Base-by-base conservation (phyloP, 441 rosid species). In the Theobroma grandiflorum region DNA sequence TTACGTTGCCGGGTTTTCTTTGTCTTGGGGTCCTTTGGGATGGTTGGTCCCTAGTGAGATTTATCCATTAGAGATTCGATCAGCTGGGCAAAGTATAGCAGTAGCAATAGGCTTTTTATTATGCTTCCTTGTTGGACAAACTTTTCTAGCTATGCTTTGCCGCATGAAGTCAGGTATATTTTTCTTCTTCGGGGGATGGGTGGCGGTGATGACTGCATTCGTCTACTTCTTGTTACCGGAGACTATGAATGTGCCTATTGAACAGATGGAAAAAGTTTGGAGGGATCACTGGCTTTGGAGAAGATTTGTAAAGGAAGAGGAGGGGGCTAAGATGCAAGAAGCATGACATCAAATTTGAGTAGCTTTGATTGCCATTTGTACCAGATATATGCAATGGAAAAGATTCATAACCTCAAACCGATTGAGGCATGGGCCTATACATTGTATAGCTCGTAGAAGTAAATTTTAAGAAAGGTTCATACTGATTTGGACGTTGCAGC, bases 1-100 rank as follows among this genome's bases (percentile, higher is more conserved):
- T 0, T 90, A 82, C 37, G 89, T 87, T 1, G 72, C 88, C 0
- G 90, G 90, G 40, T 90, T 88, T 33, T 91, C 82, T 1, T 81
- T 91, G 86, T 90, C 93, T 0, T 90, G 91, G 93, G 93, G 91
- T 22, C 93, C 90, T 14, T 62, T 89, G 65, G 89, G 93, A 37
- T 88, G 89, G 89, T 75, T 90, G 49, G 86, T 90, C 37, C 90
- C 91, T 2, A 90, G 91, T 20, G 92, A 89, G 84, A 83, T 90
- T 1, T 88, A 78, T 40, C 88, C 88, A 9, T 1, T 89, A 57
- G 91, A 90, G 87, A 82, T 87, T 47, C 82, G 91, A 57, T 90
- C 93, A 1, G 90, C 83, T 0, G 91, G 88, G 58, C 90, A 89
- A 78, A 90, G 92, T 49, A 80, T 90, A 18, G 85, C 88, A 2